Base-by-base conservation (phyloP, 75 land plant genomes). In the Pinus albicaulis region DNA sequence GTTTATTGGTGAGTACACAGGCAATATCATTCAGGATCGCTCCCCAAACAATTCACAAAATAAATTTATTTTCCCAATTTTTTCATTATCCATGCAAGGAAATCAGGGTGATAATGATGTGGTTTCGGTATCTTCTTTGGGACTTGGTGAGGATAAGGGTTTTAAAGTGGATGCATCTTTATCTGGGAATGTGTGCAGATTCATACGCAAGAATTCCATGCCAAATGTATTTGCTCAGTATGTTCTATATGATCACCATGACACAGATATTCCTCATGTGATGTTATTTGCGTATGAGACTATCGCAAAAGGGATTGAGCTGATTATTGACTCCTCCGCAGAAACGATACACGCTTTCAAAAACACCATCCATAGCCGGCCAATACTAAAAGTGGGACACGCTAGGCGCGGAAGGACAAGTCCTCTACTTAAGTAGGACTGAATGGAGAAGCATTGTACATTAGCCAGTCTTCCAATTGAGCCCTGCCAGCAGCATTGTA, bases 251-350 rank as follows among this genome's bases (percentile, higher is more conserved):
- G 94, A 90, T 75, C 94, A 95, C 34, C 65, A 83, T 55, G 87
- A 86, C 57, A 52, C 76, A 5, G 74, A 70, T 36, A 86, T 81
- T 62, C 98, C 96, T 72, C 95, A 87, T 71, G 79, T 95, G 56
- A 92, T 93, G 91, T 59, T 95, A 12, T 95, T 93, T 75, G 92
- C 98, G 13, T 77, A 87, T 84, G 95, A 95, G 74, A 91, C 88
- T 57, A 91, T 95, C 36, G 88, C 90, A 58, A 94, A 96, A 7
- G 20, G 87, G 78, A 81, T 86, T 72, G 98, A 93, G 76, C 82
- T 93, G 19, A 71, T 41, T 3, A 68, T 68, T 12, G 38, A 8
- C 7, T 41, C 71, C 7, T 36, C 48, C 20, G 52, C 11, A 20
- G 19, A 28, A 28, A 28, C 31, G 31, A 28, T 0, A 28, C 0